These are phyloP conservation scores for Tarenaya hassleriana DNA, from an alignment of 345 rosid genomes.

Conservation along the genomic window DNA sequence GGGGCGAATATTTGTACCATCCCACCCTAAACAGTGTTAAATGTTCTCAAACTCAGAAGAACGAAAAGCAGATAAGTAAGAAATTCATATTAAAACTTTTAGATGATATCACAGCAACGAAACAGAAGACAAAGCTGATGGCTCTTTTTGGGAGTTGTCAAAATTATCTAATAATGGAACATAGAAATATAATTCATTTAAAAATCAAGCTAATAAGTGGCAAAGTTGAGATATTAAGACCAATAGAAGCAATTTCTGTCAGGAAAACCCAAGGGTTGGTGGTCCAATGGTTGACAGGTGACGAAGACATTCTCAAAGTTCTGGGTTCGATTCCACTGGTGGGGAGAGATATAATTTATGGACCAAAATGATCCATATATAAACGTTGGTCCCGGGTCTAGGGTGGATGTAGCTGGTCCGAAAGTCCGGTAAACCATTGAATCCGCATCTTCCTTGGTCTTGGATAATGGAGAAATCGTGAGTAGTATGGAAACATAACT, in stretches of 20 bases:
- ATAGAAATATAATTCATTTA: not conserved
- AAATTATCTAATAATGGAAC: constrained; percentile 63
- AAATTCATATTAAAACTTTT: constrained; percentile 4
- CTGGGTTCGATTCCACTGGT: no score
- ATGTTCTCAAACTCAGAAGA: not conserved
- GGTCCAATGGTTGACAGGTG: no score
- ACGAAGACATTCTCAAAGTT: no score
- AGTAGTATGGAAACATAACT: not conserved
- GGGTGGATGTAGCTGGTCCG: no score
- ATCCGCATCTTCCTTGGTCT: constrained; percentile 96
- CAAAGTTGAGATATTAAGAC: no score
- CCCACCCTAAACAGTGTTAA: constrained; percentile 45
- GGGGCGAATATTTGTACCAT: no score
- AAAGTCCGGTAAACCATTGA: no score
- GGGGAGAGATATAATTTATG: no score
- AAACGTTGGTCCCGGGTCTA: no score
- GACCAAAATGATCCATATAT: no score
- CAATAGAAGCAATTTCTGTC: not conserved
- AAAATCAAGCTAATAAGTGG: no score
- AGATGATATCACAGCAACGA: constrained; percentile 60
- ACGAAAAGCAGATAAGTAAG: not conserved
- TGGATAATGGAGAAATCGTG: constrained; percentile 81
- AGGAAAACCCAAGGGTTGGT: no score
- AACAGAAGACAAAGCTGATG: constrained; percentile 85
- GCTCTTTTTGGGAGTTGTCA: constrained; percentile 88